Evolutionary conservation across 495 filamentous ascomycete species (phyloP), one percentile per base, ranked within the genome.

Genomic region (Hypoxylon trugodes): DNA sequence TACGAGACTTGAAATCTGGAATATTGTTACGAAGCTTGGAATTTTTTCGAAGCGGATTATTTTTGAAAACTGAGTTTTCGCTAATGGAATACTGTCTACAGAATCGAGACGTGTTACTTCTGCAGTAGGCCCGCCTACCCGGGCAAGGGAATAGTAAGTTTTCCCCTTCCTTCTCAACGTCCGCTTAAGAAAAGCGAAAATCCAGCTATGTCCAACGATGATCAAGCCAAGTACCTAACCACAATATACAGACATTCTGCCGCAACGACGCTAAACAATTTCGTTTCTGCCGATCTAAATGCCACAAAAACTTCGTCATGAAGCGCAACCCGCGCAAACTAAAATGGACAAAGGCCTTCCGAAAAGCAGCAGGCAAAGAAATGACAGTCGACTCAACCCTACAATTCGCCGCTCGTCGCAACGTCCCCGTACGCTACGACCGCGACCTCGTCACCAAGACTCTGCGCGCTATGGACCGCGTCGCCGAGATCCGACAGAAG

Each of bases 221-320:
- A n/a, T n/a, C n/a, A n/a, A n/a, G n/a, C n/a, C n/a, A n/a, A n/a
- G n/a, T n/a, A 4, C 1, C 8, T 1, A 2, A 22, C 19, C 7
- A 8, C 8, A 4, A n/a, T 28, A 9, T 13, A 10, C 28, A 67
- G 64, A 67, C 41, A 9, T 67, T 67, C 71, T 86, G 91, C 57
- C 85, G 89, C 59, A 67, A 67, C 47, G 64, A 67, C 26, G 64
- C 57, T 64, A 77, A 67, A 22, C 33, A 66, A 33, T 65, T 64
- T 49, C 61, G 52, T 3, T 58, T 57, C 53, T 62, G 45, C 55
- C 61, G 92, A 37, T 87, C 82, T 59, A 97, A 97, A 83, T 97
- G 93, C 82, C 92, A 96, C 78, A 91, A 93, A 81, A 96, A 96
- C 82, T 97, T 97, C 86, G 96, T 97, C 81, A 96, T 96, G 92